Evolutionary conservation across 169 alveolate species (phyloP).

Genomic region (Plasmodium vivax): DNA sequence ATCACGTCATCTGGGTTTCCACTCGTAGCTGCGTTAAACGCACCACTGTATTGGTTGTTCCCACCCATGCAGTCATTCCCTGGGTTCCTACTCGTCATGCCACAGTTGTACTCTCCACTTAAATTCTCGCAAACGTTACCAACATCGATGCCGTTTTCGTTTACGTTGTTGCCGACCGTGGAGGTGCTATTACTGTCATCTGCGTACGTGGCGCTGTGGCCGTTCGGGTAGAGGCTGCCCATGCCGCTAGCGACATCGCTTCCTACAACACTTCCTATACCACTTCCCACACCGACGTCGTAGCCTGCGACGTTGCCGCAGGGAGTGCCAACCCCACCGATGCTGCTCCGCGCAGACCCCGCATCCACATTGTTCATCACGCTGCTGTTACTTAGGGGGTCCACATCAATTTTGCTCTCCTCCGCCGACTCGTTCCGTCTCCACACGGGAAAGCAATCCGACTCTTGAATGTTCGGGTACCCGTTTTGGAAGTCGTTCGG

Average conservation of each 20-base stretch:
- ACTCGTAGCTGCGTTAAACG: neutral
- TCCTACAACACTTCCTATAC: neutral
- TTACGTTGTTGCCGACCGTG: neutral
- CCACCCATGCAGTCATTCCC: neutral
- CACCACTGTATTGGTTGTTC: neutral
- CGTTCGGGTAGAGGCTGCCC: neutral
- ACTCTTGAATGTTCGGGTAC: neutral
- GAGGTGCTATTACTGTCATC: neutral
- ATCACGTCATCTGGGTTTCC: neutral
- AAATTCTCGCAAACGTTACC: neutral
- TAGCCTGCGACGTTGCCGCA: neutral
- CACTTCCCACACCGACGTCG: neutral
- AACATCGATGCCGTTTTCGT: neutral
- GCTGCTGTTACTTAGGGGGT: neutral
- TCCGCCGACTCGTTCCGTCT: neutral
- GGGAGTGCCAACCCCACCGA: neutral
- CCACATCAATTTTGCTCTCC: neutral
- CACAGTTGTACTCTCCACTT: neutral
- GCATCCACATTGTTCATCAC: neutral
- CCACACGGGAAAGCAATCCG: neutral
- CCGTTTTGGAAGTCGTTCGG: neutral
- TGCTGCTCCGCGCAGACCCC: neutral
- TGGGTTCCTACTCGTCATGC: neutral
- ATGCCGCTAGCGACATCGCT: neutral
- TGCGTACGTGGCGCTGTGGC: neutral